phyloP scores from a whole-genome alignment of 2,329 filamentous ascomycete species.

The Alternaria incomplexa region DNA sequence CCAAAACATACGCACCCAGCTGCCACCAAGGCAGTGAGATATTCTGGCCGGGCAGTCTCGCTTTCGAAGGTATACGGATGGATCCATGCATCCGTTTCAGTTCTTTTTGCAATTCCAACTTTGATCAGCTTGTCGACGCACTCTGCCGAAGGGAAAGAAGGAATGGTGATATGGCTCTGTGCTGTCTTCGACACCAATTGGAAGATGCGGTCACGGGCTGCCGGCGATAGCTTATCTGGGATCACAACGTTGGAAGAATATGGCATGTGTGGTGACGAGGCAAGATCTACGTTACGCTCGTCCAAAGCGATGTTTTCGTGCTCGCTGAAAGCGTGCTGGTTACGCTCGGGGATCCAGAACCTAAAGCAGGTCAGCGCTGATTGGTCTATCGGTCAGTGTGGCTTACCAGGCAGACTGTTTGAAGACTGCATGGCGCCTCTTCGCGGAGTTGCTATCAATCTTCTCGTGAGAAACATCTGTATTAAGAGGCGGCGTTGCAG shows the following conservation, averaged over 20 bases:
- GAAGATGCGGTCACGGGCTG: constrained; percentile 37
- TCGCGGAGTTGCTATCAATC: constrained; percentile 8
- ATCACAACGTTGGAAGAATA: constrained; percentile 31
- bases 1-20: constrained; percentile 44
- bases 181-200: constrained; percentile 39
- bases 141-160: constrained; percentile 38
- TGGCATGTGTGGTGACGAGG: constrained; percentile 37
- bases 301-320: constrained; percentile 33
- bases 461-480: background rate
- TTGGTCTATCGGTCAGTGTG: background rate
- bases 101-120: constrained; percentile 40
- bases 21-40: constrained; percentile 35
- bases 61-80: constrained; percentile 39
- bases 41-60: constrained; percentile 30
- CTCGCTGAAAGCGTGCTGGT: constrained; percentile 39
- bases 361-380: background rate
- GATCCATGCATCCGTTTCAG: constrained; percentile 43
- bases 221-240: constrained; percentile 23
- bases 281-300: constrained; percentile 32
- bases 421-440: constrained; percentile 21
- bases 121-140: constrained; percentile 40
- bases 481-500: background rate
- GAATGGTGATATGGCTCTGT: constrained; percentile 31
- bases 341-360: constrained; percentile 35
- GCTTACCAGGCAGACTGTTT: constrained; percentile 20